Base-by-base conservation (phyloP, 495 filamentous ascomycete genomes). In the Rusavskia elegans region DNA sequence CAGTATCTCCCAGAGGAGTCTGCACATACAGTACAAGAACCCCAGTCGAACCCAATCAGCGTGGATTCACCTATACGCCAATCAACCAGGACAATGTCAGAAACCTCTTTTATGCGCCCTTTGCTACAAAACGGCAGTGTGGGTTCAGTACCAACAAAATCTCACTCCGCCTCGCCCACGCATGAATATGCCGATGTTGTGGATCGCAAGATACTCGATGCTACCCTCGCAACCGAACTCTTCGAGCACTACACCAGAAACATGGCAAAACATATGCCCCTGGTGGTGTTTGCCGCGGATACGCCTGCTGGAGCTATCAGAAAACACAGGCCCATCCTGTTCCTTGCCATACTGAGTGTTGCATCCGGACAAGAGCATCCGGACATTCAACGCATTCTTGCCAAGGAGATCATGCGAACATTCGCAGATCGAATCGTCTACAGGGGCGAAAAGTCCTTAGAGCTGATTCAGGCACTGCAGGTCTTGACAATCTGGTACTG, bases 401-500 rank as follows among this genome's bases (percentile, higher is more conserved):
- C 80, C 0, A 77, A 77, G 44, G 84, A 94, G 59, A 65, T 85
- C 50, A 85, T 87, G 68, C 75, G 74, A 53, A 65, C 78, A 25
- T 78, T 92, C 42, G 86, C 84, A 9, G 81, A 94, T 20, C 74
- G 78, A 23, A 73, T 92, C 39, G 76, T 93, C 51, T 67, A 85
- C 32, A 77, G 77, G 32, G 86, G 84, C 13, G 82, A 87, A 50
- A 97, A 95, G 67, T 84, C 77, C 8, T 67, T 97, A 11, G 90
- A 97, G 59, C 66, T 97, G 1, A 77, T 95, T 11, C 89, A 97
- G 67, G 78, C 86, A 1, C 64, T 96, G 11, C 70, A 87, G 35
- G 68, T 95, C 20, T 69, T 72, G 25, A 77, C 78, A 16, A 72
- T 83, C 23, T 95, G 86, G 85, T 95, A 95, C 58, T 81, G 77